Evolutionary conservation across 2,329 filamentous ascomycete genomes (phyloP), one percentile per base, ranked within the genome.

Genomic region (Ploettnerulaceae sp.): DNA sequence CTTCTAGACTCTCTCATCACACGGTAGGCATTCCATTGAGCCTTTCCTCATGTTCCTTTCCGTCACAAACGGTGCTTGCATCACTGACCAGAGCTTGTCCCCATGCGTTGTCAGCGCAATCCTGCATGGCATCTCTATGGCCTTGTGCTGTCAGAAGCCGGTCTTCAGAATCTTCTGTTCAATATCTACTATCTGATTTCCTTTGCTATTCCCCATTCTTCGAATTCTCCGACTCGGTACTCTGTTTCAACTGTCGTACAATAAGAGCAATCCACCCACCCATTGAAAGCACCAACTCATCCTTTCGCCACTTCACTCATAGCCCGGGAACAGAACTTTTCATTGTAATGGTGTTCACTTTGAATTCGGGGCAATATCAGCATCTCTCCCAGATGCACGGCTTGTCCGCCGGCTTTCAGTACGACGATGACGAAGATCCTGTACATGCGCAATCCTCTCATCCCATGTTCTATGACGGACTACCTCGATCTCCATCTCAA

Each of bases 81-180:
- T 54, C 49, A 58, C 54, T 48, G 46, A 46, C 53, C 52, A 51
- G 37, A 49, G 52, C 52, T 58, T 57, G 54, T 55, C 37, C 48
- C 53, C 54, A 60, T 63, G 61, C 56, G 60, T 41, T 62, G 60
- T 54, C 61, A 63, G 33, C 55, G 58, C 60, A 36, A 48, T 51
- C 52, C 50, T 59, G 59, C 61, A 60, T 56, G 53, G 22, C 41
- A 29, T 51, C 42, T 56, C 51, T 54, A 49, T 55, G 48, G 47
- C 50, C 54, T 53, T 53, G 47, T 54, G 45, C 39, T 48, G 52
- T 49, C 52, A 56, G 39, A 15, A 36, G 29, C 41, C 47, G 31
- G 44, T 34, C 35, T 32, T 43, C 41, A 53, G 47, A 52, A 39
- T 51, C n/a, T 52, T 38, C 49, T 49, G 40, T 57, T 55, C 51